Percentiles rank a stretch among this genome's conserved stretches.
phyloP scores from a whole-genome alignment of 371 early-diverging fungal genomes.

The Mucor circinelloides region DNA sequence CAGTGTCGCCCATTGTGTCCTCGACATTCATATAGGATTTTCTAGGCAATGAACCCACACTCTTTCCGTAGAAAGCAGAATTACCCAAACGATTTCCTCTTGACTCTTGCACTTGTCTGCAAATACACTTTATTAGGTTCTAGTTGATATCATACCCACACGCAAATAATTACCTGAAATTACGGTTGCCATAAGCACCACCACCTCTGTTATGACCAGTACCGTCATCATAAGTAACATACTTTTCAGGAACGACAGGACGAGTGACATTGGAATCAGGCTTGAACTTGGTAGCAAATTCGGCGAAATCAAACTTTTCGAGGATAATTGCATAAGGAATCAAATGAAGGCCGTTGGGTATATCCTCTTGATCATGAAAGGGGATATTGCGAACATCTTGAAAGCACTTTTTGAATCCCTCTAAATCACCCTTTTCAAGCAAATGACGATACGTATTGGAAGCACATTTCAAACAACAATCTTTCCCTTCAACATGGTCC shows the following conservation, averaged over 20 bases:
- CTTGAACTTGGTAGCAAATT: background rate
- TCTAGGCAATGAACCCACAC: background rate
- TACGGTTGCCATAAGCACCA: slow-evolving; percentile 2
- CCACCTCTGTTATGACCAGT: slow-evolving; percentile 37
- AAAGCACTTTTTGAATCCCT: slow-evolving; percentile 20
- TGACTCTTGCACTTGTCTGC: slow-evolving; percentile 58
- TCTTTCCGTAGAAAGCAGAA: slow-evolving; percentile 44
- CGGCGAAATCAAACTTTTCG: slow-evolving; percentile 26
- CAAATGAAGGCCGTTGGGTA: slow-evolving; percentile 14
- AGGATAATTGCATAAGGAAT: slow-evolving; percentile 26
- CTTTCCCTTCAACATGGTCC: slow-evolving; percentile 7
- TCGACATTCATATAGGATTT: slow-evolving; percentile 9
- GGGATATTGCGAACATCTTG: slow-evolving; percentile 24
- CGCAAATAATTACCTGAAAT: slow-evolving; percentile 14
- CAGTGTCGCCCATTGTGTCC: background rate
- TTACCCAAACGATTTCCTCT: slow-evolving; percentile 69
- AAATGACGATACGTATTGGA: slow-evolving; percentile 23
- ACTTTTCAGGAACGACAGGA: slow-evolving; percentile 25
- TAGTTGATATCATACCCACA: background rate
- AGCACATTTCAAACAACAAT: slow-evolving; percentile 44
- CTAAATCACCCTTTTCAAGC: slow-evolving; percentile 23
- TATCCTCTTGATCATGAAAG: slow-evolving; percentile 25
- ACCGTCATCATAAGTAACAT: slow-evolving; percentile 17
- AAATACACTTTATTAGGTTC: background rate
- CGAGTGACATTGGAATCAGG: background rate